These are phyloP conservation scores for Podospora fimiseda DNA, from an alignment of 495 filamentous ascomycete genomes.

Conservation along the genomic window DNA sequence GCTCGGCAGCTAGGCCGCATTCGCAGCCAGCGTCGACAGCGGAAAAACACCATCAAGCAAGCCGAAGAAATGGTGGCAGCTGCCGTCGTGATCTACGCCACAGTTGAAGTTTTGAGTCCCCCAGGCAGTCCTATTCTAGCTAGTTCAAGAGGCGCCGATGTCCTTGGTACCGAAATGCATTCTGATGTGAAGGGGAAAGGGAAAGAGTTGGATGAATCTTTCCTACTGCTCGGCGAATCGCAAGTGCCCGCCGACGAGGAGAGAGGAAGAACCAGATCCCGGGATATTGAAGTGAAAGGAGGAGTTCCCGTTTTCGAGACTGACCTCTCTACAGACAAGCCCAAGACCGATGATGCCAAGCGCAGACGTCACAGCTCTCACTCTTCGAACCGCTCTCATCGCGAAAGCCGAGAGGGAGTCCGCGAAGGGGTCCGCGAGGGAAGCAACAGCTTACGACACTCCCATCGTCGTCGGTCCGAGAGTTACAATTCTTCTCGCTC, in stretches of 20 bases:
- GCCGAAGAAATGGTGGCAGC: slow-evolving; percentile 42
- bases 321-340: slow-evolving; percentile 42
- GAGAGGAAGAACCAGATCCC: slow-evolving; percentile 25
- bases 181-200: slow-evolving; percentile 28
- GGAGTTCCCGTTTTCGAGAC: slow-evolving; percentile 33
- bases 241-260: slow-evolving; percentile 9
- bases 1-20: slow-evolving; percentile 33
- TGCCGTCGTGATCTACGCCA: slow-evolving; percentile 43
- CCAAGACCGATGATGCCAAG: slow-evolving; percentile 27
- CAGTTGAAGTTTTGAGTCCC: slow-evolving; percentile 34
- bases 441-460: slow-evolving; percentile 30
- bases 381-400: slow-evolving; percentile 27
- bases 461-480: slow-evolving; percentile 28
- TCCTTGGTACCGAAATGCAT: slow-evolving; percentile 28
- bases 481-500: slow-evolving; percentile 29
- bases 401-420: slow-evolving; percentile 21
- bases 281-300: slow-evolving; percentile 22
- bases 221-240: slow-evolving; percentile 17
- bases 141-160: slow-evolving; percentile 21
- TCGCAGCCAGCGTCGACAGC: slow-evolving; percentile 33
- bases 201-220: slow-evolving; percentile 25
- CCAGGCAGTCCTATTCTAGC: slow-evolving; percentile 27
- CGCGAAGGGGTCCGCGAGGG: slow-evolving; percentile 27
- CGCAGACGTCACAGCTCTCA: slow-evolving; percentile 30
- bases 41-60: slow-evolving; percentile 33